phyloP scores from a whole-genome alignment of 176 grass and related monocot genomes.

The Neostapfia colusana region DNA sequence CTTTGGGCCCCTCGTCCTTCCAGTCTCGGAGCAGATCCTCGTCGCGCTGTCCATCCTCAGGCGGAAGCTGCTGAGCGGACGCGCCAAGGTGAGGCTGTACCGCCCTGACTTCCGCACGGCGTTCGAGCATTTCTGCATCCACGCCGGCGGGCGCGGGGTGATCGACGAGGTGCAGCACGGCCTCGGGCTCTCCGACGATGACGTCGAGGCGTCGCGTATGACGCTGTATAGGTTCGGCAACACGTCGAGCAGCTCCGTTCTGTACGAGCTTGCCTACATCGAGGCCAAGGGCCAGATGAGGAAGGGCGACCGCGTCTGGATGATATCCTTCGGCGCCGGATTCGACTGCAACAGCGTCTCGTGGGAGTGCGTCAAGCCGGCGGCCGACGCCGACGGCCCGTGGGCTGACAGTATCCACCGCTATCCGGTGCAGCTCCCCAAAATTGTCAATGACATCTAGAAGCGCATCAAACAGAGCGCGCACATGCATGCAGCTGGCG shows the following conservation, averaged over 20 bases:
- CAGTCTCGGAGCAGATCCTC: conserved; percentile 43
- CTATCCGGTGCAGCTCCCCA: conserved; percentile 40
- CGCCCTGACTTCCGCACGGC: conserved; percentile 58
- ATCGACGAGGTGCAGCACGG: conserved; percentile 42
- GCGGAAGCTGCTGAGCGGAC: conserved; percentile 34
- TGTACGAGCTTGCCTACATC: conserved; percentile 42
- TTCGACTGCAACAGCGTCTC: conserved; percentile 41
- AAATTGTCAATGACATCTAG: conserved; percentile 18
- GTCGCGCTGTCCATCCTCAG: conserved; percentile 30
- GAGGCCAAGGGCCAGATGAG: conserved; percentile 34
- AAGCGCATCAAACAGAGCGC: neutral
- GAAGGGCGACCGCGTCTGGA: conserved; percentile 42
- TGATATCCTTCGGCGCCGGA: conserved; percentile 44
- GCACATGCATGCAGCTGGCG: neutral
- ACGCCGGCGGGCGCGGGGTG: conserved; percentile 40
- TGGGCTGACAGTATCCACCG: conserved; percentile 40
- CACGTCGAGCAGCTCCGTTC: conserved; percentile 45
- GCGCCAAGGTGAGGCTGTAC: conserved; percentile 37
- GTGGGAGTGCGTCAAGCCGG: conserved; percentile 38
- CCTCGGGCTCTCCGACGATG: conserved; percentile 41
- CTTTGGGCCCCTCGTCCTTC: conserved; percentile 45
- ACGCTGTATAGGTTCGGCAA: conserved; percentile 49
- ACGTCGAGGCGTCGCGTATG: conserved; percentile 50
- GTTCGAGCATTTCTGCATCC: conserved; percentile 90
- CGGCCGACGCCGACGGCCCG: conserved; percentile 32